Evolutionary conservation across 768 basidiomycete genomes (phyloP).

Genomic region (Russula dissimulans): DNA sequence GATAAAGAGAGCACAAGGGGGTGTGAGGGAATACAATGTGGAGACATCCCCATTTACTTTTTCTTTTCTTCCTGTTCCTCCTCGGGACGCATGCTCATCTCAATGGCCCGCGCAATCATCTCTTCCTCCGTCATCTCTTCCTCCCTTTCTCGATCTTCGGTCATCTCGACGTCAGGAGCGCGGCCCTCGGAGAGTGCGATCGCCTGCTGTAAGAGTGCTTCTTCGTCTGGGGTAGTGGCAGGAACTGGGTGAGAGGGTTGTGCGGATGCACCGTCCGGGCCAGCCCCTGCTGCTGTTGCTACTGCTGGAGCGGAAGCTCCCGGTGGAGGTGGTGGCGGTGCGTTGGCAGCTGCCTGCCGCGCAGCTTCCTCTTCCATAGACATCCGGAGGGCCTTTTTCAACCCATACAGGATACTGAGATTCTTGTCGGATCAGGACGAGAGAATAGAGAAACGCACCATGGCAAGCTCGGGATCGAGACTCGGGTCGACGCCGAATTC

Average conservation of each 20-base stretch:
- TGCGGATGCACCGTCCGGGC: constrained; percentile 27
- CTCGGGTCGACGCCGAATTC: constrained; percentile 93
- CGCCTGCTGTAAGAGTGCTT: constrained; percentile 65
- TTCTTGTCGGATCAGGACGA: neutral
- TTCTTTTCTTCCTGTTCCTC: constrained; percentile 42
- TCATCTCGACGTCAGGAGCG: constrained; percentile 35
- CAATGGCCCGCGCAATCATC: constrained; percentile 83
- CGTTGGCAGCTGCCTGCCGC: constrained; percentile 47
- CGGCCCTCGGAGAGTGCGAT: constrained; percentile 62
- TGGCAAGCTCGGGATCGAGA: constrained; percentile 92
- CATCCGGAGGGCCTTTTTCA: constrained; percentile 83
- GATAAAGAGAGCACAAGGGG: neutral
- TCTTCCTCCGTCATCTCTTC: constrained; percentile 76
- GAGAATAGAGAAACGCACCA: constrained; percentile 46
- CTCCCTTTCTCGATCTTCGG: constrained; percentile 40
- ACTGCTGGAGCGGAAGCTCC: constrained; percentile 29
- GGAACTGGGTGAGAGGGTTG: constrained; percentile 21
- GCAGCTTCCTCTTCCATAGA: constrained; percentile 93
- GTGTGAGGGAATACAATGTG: neutral
- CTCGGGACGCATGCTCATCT: constrained; percentile 75
- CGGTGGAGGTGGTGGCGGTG: constrained; percentile 22
- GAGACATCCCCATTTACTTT: neutral
- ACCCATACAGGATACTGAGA: neutral
- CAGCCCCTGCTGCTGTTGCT: constrained; percentile 10
- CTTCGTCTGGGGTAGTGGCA: constrained; percentile 53